Evolutionary conservation across 164 flowering plant genomes (phyloP), one percentile per base, ranked within the genome.

Genomic region (Sextonia rubra): DNA sequence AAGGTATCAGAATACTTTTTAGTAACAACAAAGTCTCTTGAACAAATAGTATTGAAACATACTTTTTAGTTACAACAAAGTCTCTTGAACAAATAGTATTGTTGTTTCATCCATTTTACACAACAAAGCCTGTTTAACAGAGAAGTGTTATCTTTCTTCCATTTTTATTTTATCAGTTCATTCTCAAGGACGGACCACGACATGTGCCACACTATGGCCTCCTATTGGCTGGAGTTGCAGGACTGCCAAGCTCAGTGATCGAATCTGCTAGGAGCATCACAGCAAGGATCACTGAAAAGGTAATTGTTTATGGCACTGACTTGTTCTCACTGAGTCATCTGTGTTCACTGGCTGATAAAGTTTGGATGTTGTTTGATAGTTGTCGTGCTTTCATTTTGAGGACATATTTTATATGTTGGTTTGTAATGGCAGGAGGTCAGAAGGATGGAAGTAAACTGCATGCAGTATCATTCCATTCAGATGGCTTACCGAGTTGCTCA

Each of bases 191-290:
- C 73, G 98, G 97, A 55, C 80, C 83, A 24, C 81, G 87, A 68
- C 90, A 86, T 69, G 86, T 95, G 23, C 92, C 96, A 25, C 97
- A 95, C 65, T 95, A 93, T 79, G 99, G 97, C 68, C 92, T 95
- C 77, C 81, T 90, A 55, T 80, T 95, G 79, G 98, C 99, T 76
- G 92, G 88, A 83, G 88, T 93, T 73, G 99, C 98, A 37, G 99
- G 99, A 37, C 77, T 95, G 63, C 99, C 98, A 2, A 79, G 77
- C 80, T 80, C 92, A 7, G 98, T 93, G 60, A 80, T 90, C 71
- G 89, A 91, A 77, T 79, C 87, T 65, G 99, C 98, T 61, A 82
- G 80, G 79, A 75, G 70, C 74, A 95, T 95, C 80, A 93, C 99
- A 48, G 80, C 89, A 69, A 88, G 75, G 80, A 86, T 91, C 69